Evolutionary conservation across 1,284 basidiomycete genomes (phyloP).

Genomic region (Waitea zeae): DNA sequence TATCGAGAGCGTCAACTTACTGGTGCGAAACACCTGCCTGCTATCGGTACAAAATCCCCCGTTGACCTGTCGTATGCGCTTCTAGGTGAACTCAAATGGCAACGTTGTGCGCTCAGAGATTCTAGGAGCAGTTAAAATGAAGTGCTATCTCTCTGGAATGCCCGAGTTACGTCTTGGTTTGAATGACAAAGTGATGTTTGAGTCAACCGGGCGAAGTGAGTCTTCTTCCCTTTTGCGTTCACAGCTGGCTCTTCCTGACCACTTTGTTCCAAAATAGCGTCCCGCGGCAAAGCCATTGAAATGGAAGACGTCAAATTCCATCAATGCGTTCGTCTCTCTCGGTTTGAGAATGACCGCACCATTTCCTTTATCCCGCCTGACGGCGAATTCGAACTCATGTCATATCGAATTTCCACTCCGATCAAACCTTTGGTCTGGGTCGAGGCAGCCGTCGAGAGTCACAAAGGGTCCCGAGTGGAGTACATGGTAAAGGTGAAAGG

Average conservation of each 20-base stretch:
- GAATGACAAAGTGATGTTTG: conserved; percentile 99
- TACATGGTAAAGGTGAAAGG: conserved; percentile 98
- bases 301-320: conserved; percentile 99
- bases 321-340: conserved; percentile 97
- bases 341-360: conserved; percentile 98
- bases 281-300: conserved; percentile 94
- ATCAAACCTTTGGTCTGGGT: conserved; percentile 99
- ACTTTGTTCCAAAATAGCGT: conserved; percentile 33
- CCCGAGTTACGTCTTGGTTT: conserved; percentile 90
- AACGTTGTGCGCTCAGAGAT: conserved; percentile 98
- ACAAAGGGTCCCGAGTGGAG: conserved; percentile 87
- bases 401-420: conserved; percentile 86
- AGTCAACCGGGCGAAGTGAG: conserved; percentile 87
- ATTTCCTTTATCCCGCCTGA: conserved; percentile 99
- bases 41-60: background rate
- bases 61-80: background rate
- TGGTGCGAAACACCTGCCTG: conserved; percentile 32
- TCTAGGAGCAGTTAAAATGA: conserved; percentile 97
- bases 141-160: conserved; percentile 98
- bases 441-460: conserved; percentile 90
- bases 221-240: conserved; percentile 7
- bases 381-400: conserved; percentile 98
- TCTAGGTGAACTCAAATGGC: conserved; percentile 87
- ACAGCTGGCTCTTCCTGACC: background rate
- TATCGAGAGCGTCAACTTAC: conserved; percentile 91